Base-by-base conservation (phyloP, 495 filamentous ascomycete genomes). In the Lophiostoma macrostomum region DNA sequence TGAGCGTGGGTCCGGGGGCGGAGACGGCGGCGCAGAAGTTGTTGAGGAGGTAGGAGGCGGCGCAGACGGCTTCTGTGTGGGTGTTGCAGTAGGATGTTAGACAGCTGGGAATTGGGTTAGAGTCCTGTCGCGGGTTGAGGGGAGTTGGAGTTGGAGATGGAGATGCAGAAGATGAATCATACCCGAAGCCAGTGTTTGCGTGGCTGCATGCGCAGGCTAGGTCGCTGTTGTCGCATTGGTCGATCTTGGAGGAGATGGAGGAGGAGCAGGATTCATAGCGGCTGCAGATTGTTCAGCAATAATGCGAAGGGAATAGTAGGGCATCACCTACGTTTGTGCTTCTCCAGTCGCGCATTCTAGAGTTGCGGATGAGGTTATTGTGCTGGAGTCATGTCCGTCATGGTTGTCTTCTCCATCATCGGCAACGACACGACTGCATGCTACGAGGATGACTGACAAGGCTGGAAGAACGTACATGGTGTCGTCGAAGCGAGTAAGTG, bases 71-170 rank as follows among this genome's bases (percentile, higher is more conserved):
- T 2, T 8, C 12, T 13, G 54, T 58, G 31, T 36, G 39, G 27
- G 46, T 25, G 8, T 36, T 29, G 37, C 46, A 58, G 27, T 38
- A 58, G 20, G 54, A 58, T 2, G 46, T 43, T 27, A 58, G 46
- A 19, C 54, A 50, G 46, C 24, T 54, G 40, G 2, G 31, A 23
- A 19, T 11, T 12, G 11, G 20, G 25, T 4, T 6, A 22, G 37
- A 40, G 16, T 11, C 4, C n/a, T n/a, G n/a, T n/a, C n/a, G 34
- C 13, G 25, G 7, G 32, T 37, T 38, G 10, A 14, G 14, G 24
- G 32, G 8, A 31, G 24, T 28, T 36, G 23, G 14, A 12, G n/a
- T 19, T 19, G 12, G 30, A 38, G 32, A 16, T 24, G 14, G 30
- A 32, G n/a, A 37, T 30, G 16, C n/a, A 20, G 4, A 36, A 13